phyloP scores from a whole-genome alignment of 1,284 basidiomycete species.

The Puccinia coronata region DNA sequence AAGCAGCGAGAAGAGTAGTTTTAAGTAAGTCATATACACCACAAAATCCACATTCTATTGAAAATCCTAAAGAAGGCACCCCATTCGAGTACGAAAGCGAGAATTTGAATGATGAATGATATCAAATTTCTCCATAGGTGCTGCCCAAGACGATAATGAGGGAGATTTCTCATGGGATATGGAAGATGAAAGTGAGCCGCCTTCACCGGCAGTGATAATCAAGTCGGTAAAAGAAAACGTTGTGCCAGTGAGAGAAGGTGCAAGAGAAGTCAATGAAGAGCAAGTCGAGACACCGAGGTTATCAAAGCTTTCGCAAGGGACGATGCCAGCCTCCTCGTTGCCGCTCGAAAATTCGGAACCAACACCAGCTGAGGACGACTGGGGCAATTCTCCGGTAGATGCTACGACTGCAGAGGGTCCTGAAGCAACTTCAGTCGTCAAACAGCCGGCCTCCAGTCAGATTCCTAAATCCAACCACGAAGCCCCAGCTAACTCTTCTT shows the following conservation, averaged over 20 bases:
- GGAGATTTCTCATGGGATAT: slow-evolving; percentile 45
- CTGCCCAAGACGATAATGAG: slow-evolving; percentile 29
- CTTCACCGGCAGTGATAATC: background rate
- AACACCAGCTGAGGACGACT: background rate
- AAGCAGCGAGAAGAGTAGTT: slow-evolving; percentile 38
- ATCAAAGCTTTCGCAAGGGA: background rate
- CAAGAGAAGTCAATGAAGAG: too few relatives aligned
- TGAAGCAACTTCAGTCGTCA: background rate
- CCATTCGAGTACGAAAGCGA: background rate
- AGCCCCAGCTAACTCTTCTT: background rate
- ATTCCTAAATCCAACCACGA: background rate
- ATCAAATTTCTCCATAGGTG: background rate
- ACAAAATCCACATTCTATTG: too few relatives aligned
- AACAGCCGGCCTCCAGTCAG: background rate
- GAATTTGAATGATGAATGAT: background rate
- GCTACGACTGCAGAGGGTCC: too few relatives aligned
- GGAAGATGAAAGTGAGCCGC: slow-evolving; percentile 35
- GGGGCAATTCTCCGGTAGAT: background rate
- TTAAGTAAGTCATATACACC: slow-evolving; percentile 7
- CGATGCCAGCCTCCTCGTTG: background rate
- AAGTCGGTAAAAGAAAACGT: background rate
- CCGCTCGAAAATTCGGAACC: background rate
- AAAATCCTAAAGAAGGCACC: too few relatives aligned
- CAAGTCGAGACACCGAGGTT: slow-evolving; percentile 9
- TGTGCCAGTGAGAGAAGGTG: background rate